A percentile compares a stretch with the other conserved stretches of the same genome.
These are phyloP conservation scores for Psilocybe azurescens DNA, from an alignment of 768 basidiomycete genomes.

Conservation along the genomic window DNA sequence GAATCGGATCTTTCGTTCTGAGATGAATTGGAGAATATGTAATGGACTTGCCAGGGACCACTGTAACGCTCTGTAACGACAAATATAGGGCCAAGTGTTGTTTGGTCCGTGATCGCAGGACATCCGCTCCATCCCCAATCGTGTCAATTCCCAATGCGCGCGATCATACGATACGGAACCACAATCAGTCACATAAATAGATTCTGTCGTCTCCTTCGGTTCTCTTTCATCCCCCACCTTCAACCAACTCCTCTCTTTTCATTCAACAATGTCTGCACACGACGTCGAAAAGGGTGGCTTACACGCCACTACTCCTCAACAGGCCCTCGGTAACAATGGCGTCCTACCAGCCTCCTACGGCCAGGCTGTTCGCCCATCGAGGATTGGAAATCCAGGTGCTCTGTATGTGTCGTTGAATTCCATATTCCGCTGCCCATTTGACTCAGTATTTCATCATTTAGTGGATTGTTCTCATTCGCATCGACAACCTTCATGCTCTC, in stretches of 20 bases:
- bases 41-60: neutral
- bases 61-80: neutral
- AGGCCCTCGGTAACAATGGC: conserved; percentile 29
- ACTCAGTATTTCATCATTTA: conserved; percentile 26
- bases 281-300: conserved; percentile 45
- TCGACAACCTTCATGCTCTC: conserved; percentile 84
- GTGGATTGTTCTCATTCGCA: conserved; percentile 84
- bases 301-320: conserved; percentile 32
- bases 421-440: neutral
- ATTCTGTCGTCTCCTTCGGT: conserved; percentile 11
- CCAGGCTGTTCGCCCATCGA: conserved; percentile 33
- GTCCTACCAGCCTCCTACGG: conserved; percentile 22
- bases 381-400: conserved; percentile 62
- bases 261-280: conserved; percentile 7
- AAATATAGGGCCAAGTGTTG: neutral
- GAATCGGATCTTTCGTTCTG: neutral
- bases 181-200: conserved; percentile 16
- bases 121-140: conserved; percentile 9
- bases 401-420: conserved; percentile 18
- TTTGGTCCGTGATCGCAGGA: conserved; percentile 15
- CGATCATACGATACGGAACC: conserved; percentile 17
- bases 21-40: conserved; percentile 3
- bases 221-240: conserved; percentile 2
- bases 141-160: neutral
- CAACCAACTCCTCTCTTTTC: neutral